Evolutionary conservation across 208 protist genomes (phyloP).

Genomic region (Phytomonas francai): DNA sequence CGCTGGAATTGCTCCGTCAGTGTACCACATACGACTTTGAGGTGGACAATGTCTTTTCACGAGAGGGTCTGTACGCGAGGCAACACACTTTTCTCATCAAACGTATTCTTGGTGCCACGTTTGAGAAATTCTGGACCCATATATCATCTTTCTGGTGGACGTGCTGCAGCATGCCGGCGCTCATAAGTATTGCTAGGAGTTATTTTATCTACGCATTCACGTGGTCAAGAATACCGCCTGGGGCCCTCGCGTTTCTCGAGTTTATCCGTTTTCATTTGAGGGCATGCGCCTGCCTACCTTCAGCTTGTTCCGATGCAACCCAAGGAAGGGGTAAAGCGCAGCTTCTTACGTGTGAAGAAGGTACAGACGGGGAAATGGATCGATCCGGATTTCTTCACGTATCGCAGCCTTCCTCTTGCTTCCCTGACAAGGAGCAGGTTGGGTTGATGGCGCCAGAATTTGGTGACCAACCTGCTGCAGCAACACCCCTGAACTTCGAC

Average conservation of each 20-base stretch:
- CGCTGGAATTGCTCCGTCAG: conserved; percentile 21
- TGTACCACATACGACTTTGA: conserved; percentile 21
- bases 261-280: background rate
- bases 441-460: background rate
- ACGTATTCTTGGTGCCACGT: background rate
- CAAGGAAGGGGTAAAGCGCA: background rate
- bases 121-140: background rate
- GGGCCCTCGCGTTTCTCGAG: background rate
- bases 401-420: background rate
- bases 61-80: background rate
- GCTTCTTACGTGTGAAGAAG: background rate
- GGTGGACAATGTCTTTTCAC: conserved; percentile 6
- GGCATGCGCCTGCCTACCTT: background rate
- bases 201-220: background rate
- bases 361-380: background rate
- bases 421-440: background rate
- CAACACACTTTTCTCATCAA: background rate
- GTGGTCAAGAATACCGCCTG: background rate
- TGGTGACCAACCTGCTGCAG: background rate
- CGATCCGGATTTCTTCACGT: background rate
- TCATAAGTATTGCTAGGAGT: background rate
- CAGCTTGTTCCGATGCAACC: background rate
- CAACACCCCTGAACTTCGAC: background rate
- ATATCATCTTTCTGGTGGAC: background rate
- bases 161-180: background rate